Percentiles rank a stretch among this genome's conserved stretches.
Evolutionary conservation across 2,329 filamentous ascomycete genomes (phyloP).

Genomic region (Pseudogymnoascus sp.): DNA sequence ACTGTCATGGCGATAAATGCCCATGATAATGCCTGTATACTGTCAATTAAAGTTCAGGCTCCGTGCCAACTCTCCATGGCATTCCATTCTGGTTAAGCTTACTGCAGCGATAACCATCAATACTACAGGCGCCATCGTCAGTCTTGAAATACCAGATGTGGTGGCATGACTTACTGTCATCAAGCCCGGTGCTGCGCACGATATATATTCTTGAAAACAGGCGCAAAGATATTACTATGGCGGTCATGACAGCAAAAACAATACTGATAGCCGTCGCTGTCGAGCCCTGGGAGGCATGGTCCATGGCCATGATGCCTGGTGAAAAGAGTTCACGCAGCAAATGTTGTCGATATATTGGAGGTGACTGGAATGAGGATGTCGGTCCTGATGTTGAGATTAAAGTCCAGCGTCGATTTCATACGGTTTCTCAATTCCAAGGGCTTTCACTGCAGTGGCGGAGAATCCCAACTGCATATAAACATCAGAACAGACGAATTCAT

Average conservation of each 20-base stretch:
- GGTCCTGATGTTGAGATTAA: background rate
- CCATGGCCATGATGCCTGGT: background rate
- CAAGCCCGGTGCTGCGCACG: slow-evolving; percentile 4
- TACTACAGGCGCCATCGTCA: background rate
- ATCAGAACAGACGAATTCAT: slow-evolving; percentile 3
- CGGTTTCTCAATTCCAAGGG: background rate
- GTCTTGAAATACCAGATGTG: background rate
- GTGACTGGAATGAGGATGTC: background rate
- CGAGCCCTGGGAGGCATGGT: slow-evolving; percentile 1
- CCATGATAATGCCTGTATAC: slow-evolving; percentile 2
- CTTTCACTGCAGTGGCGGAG: background rate
- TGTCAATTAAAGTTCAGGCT: background rate
- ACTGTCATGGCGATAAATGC: slow-evolving; percentile 8
- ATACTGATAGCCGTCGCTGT: slow-evolving; percentile 2
- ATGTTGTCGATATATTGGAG: background rate
- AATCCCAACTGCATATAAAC: slow-evolving; percentile 1
- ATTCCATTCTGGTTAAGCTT: background rate
- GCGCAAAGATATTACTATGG: slow-evolving; percentile 3
- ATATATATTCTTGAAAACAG: slow-evolving; percentile 10
- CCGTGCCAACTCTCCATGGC: background rate
- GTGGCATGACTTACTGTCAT: slow-evolving; percentile 2
- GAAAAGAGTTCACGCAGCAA: background rate
- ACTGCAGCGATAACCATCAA: slow-evolving; percentile 9
- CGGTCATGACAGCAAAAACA: slow-evolving; percentile 9
- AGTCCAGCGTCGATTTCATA: background rate